Evolutionary conservation across 805 yeast genomes (phyloP).

Genomic region (Metschnikowia colocasiae): DNA sequence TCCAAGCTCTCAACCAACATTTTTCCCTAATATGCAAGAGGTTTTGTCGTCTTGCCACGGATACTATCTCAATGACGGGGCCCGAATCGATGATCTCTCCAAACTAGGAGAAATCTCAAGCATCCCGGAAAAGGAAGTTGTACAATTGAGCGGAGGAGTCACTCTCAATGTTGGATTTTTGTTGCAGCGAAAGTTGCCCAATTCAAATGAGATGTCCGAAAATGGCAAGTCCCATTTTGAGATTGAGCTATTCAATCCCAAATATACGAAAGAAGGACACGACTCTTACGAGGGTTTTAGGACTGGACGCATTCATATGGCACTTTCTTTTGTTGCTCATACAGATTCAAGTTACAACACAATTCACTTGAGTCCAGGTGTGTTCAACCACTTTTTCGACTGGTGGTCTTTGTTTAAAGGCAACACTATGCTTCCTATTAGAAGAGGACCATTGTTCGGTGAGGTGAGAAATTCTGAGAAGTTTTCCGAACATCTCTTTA

Average conservation of each 20-base stretch:
- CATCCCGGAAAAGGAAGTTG: slow-evolving; percentile 47
- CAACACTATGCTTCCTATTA: slow-evolving; percentile 71
- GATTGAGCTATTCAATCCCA: slow-evolving; percentile 54
- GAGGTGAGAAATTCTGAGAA: slow-evolving; percentile 53
- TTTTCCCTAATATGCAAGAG: slow-evolving; percentile 43
- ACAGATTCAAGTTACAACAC: slow-evolving; percentile 53
- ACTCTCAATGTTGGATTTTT: slow-evolving; percentile 54
- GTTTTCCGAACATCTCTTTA: slow-evolving; percentile 68
- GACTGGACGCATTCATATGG: slow-evolving; percentile 39
- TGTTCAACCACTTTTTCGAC: slow-evolving; percentile 60
- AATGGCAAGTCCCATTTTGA: slow-evolving; percentile 59
- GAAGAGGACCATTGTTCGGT: slow-evolving; percentile 70
- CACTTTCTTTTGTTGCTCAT: slow-evolving; percentile 36
- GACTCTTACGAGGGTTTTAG: slow-evolving; percentile 43
- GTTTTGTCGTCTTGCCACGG: slow-evolving; percentile 46
- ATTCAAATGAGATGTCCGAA: slow-evolving; percentile 36
- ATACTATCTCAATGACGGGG: slow-evolving; percentile 39
- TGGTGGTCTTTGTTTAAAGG: slow-evolving; percentile 93
- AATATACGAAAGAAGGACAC: slow-evolving; percentile 36
- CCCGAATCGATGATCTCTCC: background rate
- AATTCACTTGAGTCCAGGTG: slow-evolving; percentile 70
- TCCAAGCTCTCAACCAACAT: slow-evolving; percentile 40
- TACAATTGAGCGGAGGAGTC: slow-evolving; percentile 59
- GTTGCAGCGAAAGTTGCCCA: slow-evolving; percentile 44
- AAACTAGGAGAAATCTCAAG: background rate